A percentile compares a stretch with the other conserved stretches of the same genome.
Evolutionary conservation across 1,284 basidiomycete species (phyloP).

Genomic region (Apiotrichum mycotoxinovorans): DNA sequence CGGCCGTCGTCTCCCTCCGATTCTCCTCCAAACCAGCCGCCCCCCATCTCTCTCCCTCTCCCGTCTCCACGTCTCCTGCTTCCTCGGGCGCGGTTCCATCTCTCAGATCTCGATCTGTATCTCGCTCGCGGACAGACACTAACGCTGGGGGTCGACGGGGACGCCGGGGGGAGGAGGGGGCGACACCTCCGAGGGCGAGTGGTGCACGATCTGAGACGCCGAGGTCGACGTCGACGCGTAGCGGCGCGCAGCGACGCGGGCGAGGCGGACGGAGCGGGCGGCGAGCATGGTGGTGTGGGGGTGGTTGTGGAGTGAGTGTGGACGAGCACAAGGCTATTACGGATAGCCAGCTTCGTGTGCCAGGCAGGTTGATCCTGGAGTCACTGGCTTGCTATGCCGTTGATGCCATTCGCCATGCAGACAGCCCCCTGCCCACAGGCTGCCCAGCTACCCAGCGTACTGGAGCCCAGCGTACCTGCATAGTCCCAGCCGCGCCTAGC

Average conservation of each 20-base stretch:
- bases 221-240: conserved; percentile 8
- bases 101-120: background rate
- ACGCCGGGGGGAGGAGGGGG: conserved; percentile 35
- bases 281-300: conserved; percentile 27
- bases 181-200: conserved; percentile 15
- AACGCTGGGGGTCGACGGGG: conserved; percentile 46
- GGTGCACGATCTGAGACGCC: conserved; percentile 10
- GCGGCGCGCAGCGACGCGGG: conserved; percentile 11
- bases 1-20: too few species aligned
- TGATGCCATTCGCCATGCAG: conserved; percentile 6
- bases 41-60: too few species aligned
- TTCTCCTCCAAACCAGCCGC: background rate
- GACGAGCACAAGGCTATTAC: too few species aligned
- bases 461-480: too few species aligned
- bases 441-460: too few species aligned
- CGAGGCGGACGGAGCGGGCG: conserved; percentile 22
- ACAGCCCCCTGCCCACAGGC: too few species aligned
- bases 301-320: background rate
- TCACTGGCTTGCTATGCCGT: conserved; percentile 1
- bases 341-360: too few species aligned
- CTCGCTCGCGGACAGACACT: conserved; percentile 14
- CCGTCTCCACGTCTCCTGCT: background rate
- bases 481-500: too few species aligned
- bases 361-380: conserved; percentile 2
- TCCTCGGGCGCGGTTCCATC: background rate